Base-by-base conservation (phyloP, 805 yeast genomes). In the Nakazawaea molendinolei region DNA sequence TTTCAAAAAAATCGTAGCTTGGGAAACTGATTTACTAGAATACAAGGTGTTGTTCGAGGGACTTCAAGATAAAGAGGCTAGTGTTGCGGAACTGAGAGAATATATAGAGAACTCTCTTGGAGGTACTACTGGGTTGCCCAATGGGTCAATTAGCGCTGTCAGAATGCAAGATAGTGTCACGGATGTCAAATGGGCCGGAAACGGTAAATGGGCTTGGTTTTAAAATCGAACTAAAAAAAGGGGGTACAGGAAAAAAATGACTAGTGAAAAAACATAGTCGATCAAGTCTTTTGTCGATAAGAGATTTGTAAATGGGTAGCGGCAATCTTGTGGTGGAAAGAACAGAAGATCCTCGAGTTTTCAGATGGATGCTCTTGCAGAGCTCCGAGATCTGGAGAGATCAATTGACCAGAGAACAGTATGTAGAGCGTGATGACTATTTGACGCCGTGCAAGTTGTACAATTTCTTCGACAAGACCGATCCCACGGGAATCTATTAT, bases 181-280 rank as follows among this genome's bases (percentile, higher is more conserved):
- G 5, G 31, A 34, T 13, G 42, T 43, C n/a, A 42, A 31, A 6
- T 52, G 56, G 56, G 33, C 44, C 8, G 48, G 44, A 8, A 51
- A 52, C 34, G 49, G 52, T 9, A 52, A 52, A 36, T 49, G 50
- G 52, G 42, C 46, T 12, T 52, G 57, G 57, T 52, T 46, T 28
- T 52, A 36, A n/a, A n/a, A n/a, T n/a, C n/a, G n/a, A n/a, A n/a
- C n/a, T n/a, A n/a, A n/a, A n/a, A n/a, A n/a, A n/a, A n/a, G n/a
- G n/a, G n/a, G n/a, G n/a, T n/a, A n/a, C n/a, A n/a, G n/a, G n/a
- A n/a, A n/a, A n/a, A n/a, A n/a, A n/a, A n/a, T n/a, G n/a, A n/a
- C n/a, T n/a, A n/a, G n/a, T n/a, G n/a, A n/a, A n/a, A n/a, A n/a
- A n/a, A n/a, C n/a, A n/a, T n/a, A n/a, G n/a, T n/a, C n/a, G n/a